These are phyloP conservation scores for Boletus barrowsii DNA, from an alignment of 768 basidiomycete genomes.

Conservation along the genomic window DNA sequence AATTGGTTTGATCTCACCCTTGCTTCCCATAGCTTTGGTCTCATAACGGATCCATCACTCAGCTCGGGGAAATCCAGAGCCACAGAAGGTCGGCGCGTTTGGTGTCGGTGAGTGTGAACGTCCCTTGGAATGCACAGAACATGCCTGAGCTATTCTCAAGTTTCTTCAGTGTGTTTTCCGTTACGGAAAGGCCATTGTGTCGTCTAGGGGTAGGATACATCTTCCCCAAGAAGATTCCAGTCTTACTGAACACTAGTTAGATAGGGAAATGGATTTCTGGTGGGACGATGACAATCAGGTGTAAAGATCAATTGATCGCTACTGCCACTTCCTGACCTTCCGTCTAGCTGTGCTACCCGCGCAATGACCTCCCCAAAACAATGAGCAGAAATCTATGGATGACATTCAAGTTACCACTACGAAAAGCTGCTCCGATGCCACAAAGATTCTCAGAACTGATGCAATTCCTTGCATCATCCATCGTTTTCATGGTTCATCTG, in stretches of 20 bases:
- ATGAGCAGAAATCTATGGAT: conserved; percentile 55
- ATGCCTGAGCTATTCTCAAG: conserved; percentile 31
- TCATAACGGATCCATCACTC: background rate
- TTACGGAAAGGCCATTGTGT: conserved; percentile 38
- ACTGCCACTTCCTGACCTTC: background rate
- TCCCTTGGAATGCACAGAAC: too few relatives aligned
- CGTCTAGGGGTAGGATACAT: background rate
- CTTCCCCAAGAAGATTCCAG: background rate
- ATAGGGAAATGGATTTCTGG: background rate
- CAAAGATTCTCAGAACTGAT: conserved; percentile 72
- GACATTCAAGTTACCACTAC: conserved; percentile 78
- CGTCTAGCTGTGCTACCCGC: background rate
- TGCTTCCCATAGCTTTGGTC: background rate
- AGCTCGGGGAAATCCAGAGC: background rate
- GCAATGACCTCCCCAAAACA: background rate
- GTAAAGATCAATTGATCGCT: background rate
- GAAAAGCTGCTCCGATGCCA: conserved; percentile 74
- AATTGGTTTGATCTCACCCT: background rate
- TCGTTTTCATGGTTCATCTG: conserved; percentile 87
- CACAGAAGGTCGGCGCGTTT: background rate
- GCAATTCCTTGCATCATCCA: conserved; percentile 84
- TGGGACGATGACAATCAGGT: background rate
- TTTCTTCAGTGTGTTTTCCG: conserved; percentile 78
- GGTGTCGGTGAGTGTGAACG: background rate
- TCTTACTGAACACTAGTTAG: background rate